These are phyloP conservation scores for Wickerhamomyces alni DNA, from an alignment of 805 yeast species.

Conservation along the genomic window DNA sequence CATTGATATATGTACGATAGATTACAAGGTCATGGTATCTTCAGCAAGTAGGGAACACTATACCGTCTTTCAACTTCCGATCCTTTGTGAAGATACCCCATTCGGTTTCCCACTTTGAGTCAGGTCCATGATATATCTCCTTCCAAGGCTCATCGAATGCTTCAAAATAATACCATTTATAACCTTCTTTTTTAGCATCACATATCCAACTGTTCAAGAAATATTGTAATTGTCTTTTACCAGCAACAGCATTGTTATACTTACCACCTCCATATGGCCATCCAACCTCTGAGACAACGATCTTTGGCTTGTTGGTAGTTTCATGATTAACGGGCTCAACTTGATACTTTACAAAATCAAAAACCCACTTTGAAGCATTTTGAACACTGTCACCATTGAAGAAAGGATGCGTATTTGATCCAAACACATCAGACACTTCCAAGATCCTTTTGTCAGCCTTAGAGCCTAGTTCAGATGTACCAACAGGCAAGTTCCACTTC, in stretches of 20 bases:
- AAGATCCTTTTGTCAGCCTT: slow-evolving; percentile 34
- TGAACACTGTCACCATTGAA: slow-evolving; percentile 50
- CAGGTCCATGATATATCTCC: slow-evolving; percentile 39
- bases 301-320: slow-evolving; percentile 17
- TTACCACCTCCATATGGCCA: slow-evolving; percentile 67
- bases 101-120: slow-evolving; percentile 57
- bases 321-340: slow-evolving; percentile 32
- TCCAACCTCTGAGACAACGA: slow-evolving; percentile 58
- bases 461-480: slow-evolving; percentile 57
- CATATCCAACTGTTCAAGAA: slow-evolving; percentile 52
- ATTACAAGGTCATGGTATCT: not conserved
- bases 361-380: slow-evolving; percentile 47
- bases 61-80: slow-evolving; percentile 38
- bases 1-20: not conserved
- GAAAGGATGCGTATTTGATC: slow-evolving; percentile 64
- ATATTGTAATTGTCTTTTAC: slow-evolving; percentile 33
- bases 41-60: slow-evolving; percentile 31
- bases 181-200: slow-evolving; percentile 27
- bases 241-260: slow-evolving; percentile 41
- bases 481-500: slow-evolving; percentile 43
- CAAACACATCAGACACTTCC: slow-evolving; percentile 46
- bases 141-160: slow-evolving; percentile 77
- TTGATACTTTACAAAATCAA: slow-evolving; percentile 38
- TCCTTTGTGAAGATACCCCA: slow-evolving; percentile 60
- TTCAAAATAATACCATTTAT: slow-evolving; percentile 57